Percentiles rank a stretch among this genome's conserved stretches.
phyloP scores from a whole-genome alignment of 352 stramenopile genomes.

The Pythium folliculosum region DNA sequence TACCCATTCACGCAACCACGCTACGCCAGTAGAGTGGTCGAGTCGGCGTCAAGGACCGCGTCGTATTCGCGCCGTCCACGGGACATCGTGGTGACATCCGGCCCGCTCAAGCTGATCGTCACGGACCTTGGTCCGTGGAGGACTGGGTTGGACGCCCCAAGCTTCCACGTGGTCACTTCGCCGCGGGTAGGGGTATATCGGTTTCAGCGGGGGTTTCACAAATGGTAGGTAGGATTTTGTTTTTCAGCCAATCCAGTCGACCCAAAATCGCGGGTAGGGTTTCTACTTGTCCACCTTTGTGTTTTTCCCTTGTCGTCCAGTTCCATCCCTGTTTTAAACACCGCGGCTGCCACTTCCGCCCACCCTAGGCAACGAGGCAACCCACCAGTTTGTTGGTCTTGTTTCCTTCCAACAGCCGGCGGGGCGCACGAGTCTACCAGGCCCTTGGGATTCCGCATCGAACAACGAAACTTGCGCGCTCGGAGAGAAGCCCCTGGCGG shows the following conservation, averaged over 20 bases:
- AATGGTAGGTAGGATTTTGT: neutral
- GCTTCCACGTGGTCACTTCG: constrained; percentile 23
- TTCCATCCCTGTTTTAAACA: constrained; percentile 30
- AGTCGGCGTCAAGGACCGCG: too few relatives aligned
- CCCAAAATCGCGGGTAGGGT: constrained; percentile 3
- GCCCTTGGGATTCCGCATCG: constrained; percentile 7
- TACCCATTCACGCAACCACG: too few relatives aligned
- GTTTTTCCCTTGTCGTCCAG: constrained; percentile 15
- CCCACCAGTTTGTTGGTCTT: constrained; percentile 22
- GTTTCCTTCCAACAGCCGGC: constrained; percentile 2
- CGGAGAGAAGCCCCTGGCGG: neutral
- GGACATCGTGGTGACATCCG: constrained; percentile 6
- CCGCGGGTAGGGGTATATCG: constrained; percentile 11
- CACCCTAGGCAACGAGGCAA: neutral
- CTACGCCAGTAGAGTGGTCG: too few relatives aligned
- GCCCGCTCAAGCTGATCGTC: constrained; percentile 1
- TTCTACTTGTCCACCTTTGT: constrained; percentile 25
- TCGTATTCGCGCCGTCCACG: constrained; percentile 6
- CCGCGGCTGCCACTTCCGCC: neutral
- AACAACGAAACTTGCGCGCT: constrained; percentile 28
- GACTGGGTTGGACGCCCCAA: constrained; percentile 21
- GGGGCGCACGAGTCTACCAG: neutral
- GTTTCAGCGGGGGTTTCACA: neutral
- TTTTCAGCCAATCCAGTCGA: constrained; percentile 5
- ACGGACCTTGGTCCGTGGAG: constrained; percentile 17